Evolutionary conservation across 306 rosid species (phyloP).

Genomic region (Vachellia pachyceras): DNA sequence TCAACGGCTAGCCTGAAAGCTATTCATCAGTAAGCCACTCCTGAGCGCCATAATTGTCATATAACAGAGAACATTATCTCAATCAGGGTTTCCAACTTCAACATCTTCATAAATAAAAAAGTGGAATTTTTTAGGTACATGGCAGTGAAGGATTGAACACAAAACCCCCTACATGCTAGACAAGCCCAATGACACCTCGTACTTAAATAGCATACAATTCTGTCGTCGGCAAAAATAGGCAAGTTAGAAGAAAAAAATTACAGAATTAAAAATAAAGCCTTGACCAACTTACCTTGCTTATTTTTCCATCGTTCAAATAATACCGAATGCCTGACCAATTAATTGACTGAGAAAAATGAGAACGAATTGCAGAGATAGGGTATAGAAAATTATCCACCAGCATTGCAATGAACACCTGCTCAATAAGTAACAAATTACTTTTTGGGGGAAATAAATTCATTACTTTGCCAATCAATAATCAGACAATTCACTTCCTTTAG

Average conservation of each 20-base stretch:
- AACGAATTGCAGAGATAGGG: conserved; percentile 85
- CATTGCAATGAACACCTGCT: conserved; percentile 94
- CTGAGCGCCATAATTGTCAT: too few species aligned
- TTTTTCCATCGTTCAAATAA: conserved; percentile 86
- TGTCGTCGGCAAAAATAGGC: conserved; percentile 4
- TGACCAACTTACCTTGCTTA: conserved; percentile 64
- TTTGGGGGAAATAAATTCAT: conserved; percentile 14
- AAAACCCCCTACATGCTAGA: neutral
- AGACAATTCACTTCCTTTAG: conserved; percentile 23
- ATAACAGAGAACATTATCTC: neutral
- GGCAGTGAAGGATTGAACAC: neutral
- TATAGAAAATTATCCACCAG: conserved; percentile 90
- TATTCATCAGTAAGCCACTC: neutral
- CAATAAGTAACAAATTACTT: conserved; percentile 1
- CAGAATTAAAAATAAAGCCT: conserved; percentile 31
- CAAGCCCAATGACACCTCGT: neutral
- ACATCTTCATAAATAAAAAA: neutral
- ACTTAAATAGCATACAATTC: neutral
- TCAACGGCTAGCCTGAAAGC: neutral
- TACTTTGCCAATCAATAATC: conserved; percentile 38
- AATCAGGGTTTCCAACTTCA: conserved; percentile 1
- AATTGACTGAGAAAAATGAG: conserved; percentile 89
- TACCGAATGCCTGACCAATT: conserved; percentile 97
- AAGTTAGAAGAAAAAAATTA: neutral
- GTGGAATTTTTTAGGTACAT: neutral